Conservation (phyloP, 306 rosid species). For the Cicer judaicum region DNA sequence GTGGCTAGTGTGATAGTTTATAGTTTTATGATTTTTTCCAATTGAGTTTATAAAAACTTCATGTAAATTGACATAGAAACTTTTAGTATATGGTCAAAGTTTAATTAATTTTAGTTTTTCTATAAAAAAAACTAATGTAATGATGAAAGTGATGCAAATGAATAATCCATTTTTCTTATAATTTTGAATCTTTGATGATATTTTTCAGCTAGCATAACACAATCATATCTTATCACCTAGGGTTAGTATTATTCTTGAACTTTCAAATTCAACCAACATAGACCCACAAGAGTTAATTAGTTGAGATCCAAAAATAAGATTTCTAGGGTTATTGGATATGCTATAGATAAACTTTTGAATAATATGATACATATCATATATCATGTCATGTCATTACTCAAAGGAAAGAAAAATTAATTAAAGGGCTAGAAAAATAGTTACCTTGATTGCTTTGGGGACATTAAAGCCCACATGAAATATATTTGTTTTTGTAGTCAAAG, state of each 20-base stretch:
- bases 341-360: constrained; percentile 19
- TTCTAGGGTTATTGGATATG: constrained; percentile 49
- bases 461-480: constrained; percentile 14
- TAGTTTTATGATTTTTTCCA: background rate
- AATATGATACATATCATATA: constrained; percentile 35
- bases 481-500: constrained; percentile 29
- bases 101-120: background rate
- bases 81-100: background rate
- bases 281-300: background rate
- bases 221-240: constrained; percentile 29
- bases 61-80: background rate
- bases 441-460: constrained; percentile 42
- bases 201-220: constrained; percentile 3
- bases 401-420: background rate
- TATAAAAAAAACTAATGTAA: no score
- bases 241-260: constrained; percentile 28
- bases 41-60: background rate
- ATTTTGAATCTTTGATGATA: background rate
- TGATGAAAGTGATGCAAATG: background rate
- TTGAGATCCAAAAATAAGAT: constrained; percentile 36
- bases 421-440: constrained; percentile 18
- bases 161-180: background rate
- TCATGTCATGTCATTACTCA: constrained; percentile 40
- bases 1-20: background rate
- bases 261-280: constrained; percentile 27